Conservation (phyloP, 2,329 filamentous ascomycete genomes). For the Calonectria ilicicola region DNA sequence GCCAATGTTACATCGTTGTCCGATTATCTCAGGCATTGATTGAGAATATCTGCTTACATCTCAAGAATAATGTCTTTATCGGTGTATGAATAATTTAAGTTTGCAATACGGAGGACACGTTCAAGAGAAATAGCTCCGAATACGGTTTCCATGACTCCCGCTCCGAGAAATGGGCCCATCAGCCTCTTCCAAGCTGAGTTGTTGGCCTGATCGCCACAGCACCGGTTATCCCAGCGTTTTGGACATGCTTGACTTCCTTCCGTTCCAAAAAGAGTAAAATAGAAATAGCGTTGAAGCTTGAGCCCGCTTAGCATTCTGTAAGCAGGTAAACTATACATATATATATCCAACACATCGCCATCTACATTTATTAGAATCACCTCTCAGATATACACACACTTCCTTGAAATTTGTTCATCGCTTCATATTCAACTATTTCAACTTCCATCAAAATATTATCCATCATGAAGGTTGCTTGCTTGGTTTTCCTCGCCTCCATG, state of each 20-base stretch:
- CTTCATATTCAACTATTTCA: too few relatives aligned
- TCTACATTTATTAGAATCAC: background rate
- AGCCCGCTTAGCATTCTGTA: too few relatives aligned
- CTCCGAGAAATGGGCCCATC: background rate
- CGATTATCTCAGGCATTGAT: background rate
- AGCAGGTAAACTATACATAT: background rate
- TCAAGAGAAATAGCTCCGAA: background rate
- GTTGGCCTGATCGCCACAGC: background rate
- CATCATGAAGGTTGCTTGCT: background rate
- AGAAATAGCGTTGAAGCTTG: background rate
- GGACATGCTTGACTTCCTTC: background rate
- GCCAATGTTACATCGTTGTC: background rate
- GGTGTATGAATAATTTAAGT: background rate
- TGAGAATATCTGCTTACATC: background rate
- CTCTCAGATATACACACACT: background rate
- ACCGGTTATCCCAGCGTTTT: background rate
- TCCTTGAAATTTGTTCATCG: background rate
- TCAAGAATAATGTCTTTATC: background rate
- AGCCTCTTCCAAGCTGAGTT: background rate
- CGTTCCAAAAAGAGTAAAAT: background rate
- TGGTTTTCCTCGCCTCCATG: background rate
- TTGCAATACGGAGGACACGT: background rate
- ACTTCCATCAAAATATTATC: background rate
- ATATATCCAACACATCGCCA: background rate
- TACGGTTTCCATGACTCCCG: background rate